phyloP scores from a whole-genome alignment of 2,329 filamentous ascomycete genomes.

The Paecilomyces niveus region DNA sequence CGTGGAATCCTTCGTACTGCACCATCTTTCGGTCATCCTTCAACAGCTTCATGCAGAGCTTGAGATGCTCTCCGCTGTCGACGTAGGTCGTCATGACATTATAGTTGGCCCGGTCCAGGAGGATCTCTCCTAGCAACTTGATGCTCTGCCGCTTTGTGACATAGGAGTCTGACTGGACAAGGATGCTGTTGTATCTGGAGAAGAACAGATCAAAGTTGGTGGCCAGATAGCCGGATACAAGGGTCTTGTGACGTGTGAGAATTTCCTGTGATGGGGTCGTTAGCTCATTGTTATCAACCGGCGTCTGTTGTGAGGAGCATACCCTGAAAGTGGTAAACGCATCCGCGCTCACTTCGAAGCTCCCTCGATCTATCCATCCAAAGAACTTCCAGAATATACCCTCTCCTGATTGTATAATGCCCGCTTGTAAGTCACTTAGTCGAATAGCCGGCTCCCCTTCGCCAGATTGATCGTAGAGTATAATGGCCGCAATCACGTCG shows the following conservation, averaged over 20 bases:
- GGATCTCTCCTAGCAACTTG: conserved; percentile 89
- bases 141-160: conserved; percentile 98
- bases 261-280: conserved; percentile 59
- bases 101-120: conserved; percentile 93
- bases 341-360: conserved; percentile 94
- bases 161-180: conserved; percentile 90
- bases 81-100: conserved; percentile 97
- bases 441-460: conserved; percentile 68
- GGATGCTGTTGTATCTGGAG: conserved; percentile 73
- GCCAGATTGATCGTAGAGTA: conserved; percentile 83
- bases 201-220: conserved; percentile 95
- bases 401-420: conserved; percentile 65
- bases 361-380: conserved; percentile 91
- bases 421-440: conserved; percentile 68
- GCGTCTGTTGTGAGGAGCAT: conserved; percentile 11
- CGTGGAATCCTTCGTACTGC: conserved; percentile 97
- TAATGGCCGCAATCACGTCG: conserved; percentile 81
- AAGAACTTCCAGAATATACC: conserved; percentile 98
- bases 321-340: conserved; percentile 96
- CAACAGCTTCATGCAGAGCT: conserved; percentile 96
- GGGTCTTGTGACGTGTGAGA: conserved; percentile 83
- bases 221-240: conserved; percentile 80
- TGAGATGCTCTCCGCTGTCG: conserved; percentile 88
- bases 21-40: conserved; percentile 98
- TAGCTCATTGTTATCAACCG: conserved; percentile 1